Evolutionary conservation across 2,329 filamentous ascomycete genomes (phyloP), one percentile per base, ranked within the genome.

Genomic region (Colletotrichum coccodes): DNA sequence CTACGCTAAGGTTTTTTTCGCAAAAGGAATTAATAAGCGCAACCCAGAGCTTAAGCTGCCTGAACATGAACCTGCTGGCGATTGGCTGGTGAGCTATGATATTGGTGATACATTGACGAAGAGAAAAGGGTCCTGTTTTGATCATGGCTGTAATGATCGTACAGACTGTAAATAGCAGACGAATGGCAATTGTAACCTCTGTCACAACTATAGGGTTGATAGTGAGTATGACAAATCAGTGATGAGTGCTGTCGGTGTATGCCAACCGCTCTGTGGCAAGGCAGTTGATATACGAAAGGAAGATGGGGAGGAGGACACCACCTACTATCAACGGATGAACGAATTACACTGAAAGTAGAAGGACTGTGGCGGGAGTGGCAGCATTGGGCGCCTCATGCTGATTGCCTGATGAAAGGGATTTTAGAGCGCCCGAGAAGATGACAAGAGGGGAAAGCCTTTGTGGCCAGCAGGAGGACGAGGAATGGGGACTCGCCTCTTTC

Each of bases 1-100:
- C 18, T 71, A 62, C 42, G 70, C 63, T 3, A 59, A 56, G 16
- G 60, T 71, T 6, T n/a, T 71, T 0, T 70, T 71, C 46, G 68
- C 70, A 6, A 63, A 21, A 36, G 70, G 68, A 1, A 70, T 71
- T 38, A 70, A 71, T 5, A 46, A 38, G 60, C 63, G 68, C 12
- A 71, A 71, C 16, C 70, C 63, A 1, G 40, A 30, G 7, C 44
- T 71, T 9, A 36, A 54, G 8, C 28, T 71, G 32, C 70, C 60
- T 9, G 67, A 70, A 38, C 49, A 54, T 28, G 50, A 63, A 44
- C 23, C 26, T 2, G 59, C 68, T 28, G 56, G 68, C n/a, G 56
- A 64, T 6, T 67, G 62, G 40, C 18, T 70, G 58, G 54, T 64
- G 56, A 52, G 52, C 14, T 70, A 71, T 46, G 46, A 64, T 2